Conservation (phyloP, 164 flowering plant genomes). For the Magnolia changhungtana region DNA sequence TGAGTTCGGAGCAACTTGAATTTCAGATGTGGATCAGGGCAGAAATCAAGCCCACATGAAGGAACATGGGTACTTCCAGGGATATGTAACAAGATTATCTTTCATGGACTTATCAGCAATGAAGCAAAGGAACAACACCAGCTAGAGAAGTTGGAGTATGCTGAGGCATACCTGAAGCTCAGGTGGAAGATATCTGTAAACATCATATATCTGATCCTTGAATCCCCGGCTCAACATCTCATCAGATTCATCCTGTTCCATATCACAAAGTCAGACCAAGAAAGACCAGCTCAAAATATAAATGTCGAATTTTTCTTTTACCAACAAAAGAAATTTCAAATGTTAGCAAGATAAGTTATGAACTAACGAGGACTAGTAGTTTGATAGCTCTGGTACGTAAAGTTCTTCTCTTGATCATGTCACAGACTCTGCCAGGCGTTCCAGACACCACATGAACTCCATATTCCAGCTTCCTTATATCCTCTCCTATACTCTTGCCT, state of each 20-base stretch:
- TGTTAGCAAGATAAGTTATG: neutral
- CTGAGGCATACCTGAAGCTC: conserved; percentile 70
- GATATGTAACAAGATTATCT: no score
- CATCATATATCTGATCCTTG: conserved; percentile 97
- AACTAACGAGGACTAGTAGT: conserved; percentile 73
- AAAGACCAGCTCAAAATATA: neutral
- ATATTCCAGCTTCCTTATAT: conserved; percentile 78
- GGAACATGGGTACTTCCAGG: no score
- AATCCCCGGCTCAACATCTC: conserved; percentile 99
- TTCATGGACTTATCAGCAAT: neutral
- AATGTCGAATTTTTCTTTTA: neutral
- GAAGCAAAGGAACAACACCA: neutral
- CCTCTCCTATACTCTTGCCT: conserved; percentile 96
- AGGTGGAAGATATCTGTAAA: conserved; percentile 93
- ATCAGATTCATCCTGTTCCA: conserved; percentile 87
- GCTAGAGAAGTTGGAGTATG: neutral
- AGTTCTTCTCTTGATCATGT: conserved; percentile 95
- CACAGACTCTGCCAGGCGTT: conserved; percentile 97
- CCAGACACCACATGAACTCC: conserved; percentile 99
- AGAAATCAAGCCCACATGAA: no score
- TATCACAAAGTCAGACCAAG: neutral
- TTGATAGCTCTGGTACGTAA: conserved; percentile 84
- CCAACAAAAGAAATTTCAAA: neutral
- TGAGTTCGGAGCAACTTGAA: neutral
- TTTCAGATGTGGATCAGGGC: no score